A percentile compares a stretch with the other conserved stretches of the same genome.
These are phyloP conservation scores for Phytophthora ohioensis DNA, from an alignment of 352 stramenopile genomes.

Conservation along the genomic window DNA sequence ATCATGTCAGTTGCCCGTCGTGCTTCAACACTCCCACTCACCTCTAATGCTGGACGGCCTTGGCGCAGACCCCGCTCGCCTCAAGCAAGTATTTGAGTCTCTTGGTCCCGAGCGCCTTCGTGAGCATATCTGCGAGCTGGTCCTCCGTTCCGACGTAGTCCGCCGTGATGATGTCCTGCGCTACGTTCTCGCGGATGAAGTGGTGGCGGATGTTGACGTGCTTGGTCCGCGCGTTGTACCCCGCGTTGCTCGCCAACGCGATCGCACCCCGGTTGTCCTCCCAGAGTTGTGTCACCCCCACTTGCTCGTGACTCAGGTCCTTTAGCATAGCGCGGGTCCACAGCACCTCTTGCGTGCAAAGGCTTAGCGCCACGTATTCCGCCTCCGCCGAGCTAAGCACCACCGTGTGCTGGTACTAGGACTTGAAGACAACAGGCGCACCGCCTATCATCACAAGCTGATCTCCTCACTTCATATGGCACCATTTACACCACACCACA, in stretches of 20 bases:
- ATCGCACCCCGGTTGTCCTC: background rate
- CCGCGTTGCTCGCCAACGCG: constrained; percentile 5
- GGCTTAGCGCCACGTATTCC: too few species aligned
- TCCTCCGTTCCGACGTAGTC: background rate
- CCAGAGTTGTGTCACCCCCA: background rate
- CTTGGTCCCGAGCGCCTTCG: constrained; percentile 2
- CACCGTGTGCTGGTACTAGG: too few species aligned
- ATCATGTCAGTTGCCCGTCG: too few species aligned
- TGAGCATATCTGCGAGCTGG: constrained; percentile 3
- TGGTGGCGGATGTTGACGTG: constrained; percentile 18
- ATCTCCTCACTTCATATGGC: too few species aligned
- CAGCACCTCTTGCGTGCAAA: too few species aligned
- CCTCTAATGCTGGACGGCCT: constrained; percentile 1
- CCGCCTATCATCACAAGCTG: too few species aligned
- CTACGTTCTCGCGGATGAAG: constrained; percentile 18
- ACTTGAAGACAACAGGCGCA: too few species aligned
- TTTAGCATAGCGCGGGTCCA: too few species aligned
- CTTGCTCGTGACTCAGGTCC: too few species aligned
- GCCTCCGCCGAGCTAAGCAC: too few species aligned
- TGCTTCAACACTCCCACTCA: constrained; percentile 13
- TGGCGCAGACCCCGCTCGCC: background rate
- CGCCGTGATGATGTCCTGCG: background rate
- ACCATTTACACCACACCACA: too few species aligned
- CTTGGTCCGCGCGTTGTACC: constrained; percentile 8
- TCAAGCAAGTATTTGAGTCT: background rate